Evolutionary conservation across 495 filamentous ascomycete species (phyloP).

Genomic region (Pyrenula aspistea): DNA sequence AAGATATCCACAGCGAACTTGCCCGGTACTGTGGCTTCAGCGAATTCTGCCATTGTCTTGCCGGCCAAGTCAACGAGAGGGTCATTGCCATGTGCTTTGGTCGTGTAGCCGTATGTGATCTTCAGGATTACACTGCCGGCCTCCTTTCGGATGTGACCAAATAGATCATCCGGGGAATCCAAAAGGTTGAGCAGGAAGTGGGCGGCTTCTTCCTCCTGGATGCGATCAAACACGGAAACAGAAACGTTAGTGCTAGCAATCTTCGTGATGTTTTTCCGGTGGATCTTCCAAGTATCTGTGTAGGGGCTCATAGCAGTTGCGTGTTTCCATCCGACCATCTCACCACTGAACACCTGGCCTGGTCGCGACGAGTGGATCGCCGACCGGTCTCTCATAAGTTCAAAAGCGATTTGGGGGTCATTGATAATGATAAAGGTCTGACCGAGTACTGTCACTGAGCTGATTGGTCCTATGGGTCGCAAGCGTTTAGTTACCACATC

Average conservation of each 20-base stretch:
- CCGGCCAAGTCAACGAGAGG: conserved; percentile 27
- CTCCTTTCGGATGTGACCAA: conserved; percentile 29
- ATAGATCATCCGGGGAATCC: conserved; percentile 19
- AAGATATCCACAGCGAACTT: conserved; percentile 31
- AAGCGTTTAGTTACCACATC: neutral
- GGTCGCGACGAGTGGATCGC: conserved; percentile 14
- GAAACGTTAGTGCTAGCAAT: conserved; percentile 20
- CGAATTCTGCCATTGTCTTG: conserved; percentile 26
- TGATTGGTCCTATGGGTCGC: conserved; percentile 11
- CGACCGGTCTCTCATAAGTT: conserved; percentile 15
- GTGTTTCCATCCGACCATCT: conserved; percentile 11
- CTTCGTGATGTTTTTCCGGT: conserved; percentile 26
- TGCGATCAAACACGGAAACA: conserved; percentile 18
- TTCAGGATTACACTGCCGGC: conserved; percentile 32
- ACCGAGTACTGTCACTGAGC: conserved; percentile 6
- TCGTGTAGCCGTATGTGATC: conserved; percentile 35
- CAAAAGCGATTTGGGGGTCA: conserved; percentile 5
- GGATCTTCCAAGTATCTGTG: conserved; percentile 22
- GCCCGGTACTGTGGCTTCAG: conserved; percentile 20
- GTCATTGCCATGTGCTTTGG: conserved; percentile 26
- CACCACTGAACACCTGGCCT: conserved; percentile 9
- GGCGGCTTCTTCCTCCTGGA: conserved; percentile 27
- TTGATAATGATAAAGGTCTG: conserved; percentile 10
- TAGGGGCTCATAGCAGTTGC: conserved; percentile 21
- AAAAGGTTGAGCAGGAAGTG: conserved; percentile 31